Evolutionary conservation across 129 eudicot genomes (phyloP).

Genomic region (Saposhnikovia divaricata): DNA sequence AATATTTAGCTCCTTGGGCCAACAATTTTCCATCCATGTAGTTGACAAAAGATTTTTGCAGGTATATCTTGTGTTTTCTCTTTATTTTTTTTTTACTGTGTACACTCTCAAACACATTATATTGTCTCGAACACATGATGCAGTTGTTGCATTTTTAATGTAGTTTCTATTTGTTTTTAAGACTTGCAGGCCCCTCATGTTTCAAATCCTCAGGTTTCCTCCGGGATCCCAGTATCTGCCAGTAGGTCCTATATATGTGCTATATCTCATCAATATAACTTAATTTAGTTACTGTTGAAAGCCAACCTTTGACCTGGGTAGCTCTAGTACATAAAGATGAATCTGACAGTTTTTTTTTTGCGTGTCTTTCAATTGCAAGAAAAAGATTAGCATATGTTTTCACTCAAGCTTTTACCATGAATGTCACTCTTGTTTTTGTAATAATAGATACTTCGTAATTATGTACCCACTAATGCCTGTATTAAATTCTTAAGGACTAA

Average conservation of each 20-base stretch:
- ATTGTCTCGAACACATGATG: too few relatives aligned
- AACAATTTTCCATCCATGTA: not conserved
- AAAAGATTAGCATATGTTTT: not conserved
- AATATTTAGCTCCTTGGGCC: conserved; percentile 4
- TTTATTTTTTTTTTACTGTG: not conserved
- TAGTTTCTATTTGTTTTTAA: too few relatives aligned
- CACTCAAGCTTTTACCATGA: not conserved
- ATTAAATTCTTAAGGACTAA: not conserved
- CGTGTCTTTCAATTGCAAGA: not conserved
- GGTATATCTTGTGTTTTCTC: not conserved
- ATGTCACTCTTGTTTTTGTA: not conserved
- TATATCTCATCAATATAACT: not conserved
- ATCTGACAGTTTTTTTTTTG: not conserved
- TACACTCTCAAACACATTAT: not conserved
- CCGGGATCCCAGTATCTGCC: not conserved
- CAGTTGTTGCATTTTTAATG: not conserved
- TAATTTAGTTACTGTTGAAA: too few relatives aligned
- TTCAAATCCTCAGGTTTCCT: not conserved
- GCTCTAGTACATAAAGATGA: not conserved
- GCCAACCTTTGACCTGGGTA: not conserved
- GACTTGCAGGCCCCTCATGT: not conserved
- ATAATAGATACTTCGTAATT: not conserved
- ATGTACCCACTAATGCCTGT: not conserved
- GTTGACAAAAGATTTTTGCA: not conserved
- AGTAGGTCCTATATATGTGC: not conserved